A percentile compares a stretch with the other conserved stretches of the same genome.
Evolutionary conservation across 257 asterid genomes (phyloP).

Genomic region (Nicotiana undulata): DNA sequence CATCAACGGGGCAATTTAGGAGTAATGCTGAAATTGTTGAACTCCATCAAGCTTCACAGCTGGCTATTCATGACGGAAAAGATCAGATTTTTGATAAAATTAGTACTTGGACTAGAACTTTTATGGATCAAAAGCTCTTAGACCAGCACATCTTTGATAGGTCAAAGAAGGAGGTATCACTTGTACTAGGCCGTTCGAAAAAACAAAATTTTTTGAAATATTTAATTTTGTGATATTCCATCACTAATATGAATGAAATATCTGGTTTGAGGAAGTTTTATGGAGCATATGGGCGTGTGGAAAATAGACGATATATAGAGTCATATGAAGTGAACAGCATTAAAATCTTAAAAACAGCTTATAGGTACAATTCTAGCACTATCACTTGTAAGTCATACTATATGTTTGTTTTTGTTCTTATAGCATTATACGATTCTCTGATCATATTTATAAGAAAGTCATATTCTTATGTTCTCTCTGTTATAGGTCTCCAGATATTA

Average conservation of each 20-base stretch:
- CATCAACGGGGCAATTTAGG: background rate
- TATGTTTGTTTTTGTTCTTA: background rate
- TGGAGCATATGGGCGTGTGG: conserved; percentile 16
- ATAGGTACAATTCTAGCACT: conserved; percentile 15
- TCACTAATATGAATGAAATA: background rate
- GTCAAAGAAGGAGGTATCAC: conserved; percentile 27
- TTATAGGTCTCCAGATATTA: conserved; percentile 15
- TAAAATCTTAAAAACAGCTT: conserved; percentile 17
- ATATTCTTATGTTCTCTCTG: background rate
- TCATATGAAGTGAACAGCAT: conserved; percentile 13
- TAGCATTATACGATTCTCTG: no score
- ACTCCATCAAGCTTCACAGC: conserved; percentile 40
- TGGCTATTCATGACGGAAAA: conserved; percentile 13
- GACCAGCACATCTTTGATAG: conserved; percentile 11
- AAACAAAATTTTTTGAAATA: no score
- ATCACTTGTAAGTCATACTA: background rate
- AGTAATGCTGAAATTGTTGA: conserved; percentile 25
- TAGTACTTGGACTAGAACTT: conserved; percentile 26
- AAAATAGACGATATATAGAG: conserved; percentile 21
- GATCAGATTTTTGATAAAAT: conserved; percentile 28
- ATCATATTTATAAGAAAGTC: no score
- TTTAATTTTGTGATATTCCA: background rate
- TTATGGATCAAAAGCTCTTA: conserved; percentile 25
- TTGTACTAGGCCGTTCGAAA: no score
- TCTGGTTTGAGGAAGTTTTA: conserved; percentile 32